Percentiles rank a stretch among this genome's conserved stretches.
phyloP scores from a whole-genome alignment of 83 land plant species.

The Picea mariana region DNA sequence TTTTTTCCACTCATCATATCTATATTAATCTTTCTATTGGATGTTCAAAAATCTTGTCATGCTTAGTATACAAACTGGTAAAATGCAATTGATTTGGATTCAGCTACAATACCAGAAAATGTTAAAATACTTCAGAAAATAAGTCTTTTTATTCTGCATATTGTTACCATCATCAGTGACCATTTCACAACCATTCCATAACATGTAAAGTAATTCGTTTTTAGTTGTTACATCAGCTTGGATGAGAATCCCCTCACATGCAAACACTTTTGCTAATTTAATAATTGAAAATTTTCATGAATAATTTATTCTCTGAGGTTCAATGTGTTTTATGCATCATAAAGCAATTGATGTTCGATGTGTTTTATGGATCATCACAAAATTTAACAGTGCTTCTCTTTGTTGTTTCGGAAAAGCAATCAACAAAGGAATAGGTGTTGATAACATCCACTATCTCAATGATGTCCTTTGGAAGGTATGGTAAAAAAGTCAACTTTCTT shows the following conservation, averaged over 20 bases:
- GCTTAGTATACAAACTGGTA: no score
- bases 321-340: background rate
- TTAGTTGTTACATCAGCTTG: background rate
- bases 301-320: background rate
- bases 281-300: background rate
- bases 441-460: conserved; percentile 97
- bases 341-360: no score
- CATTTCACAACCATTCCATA: background rate
- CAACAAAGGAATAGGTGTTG: conserved; percentile 34
- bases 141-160: no score
- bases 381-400: background rate
- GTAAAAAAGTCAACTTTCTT: background rate
- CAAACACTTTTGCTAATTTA: background rate
- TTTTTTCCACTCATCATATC: no score
- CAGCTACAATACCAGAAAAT: no score
- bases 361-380: background rate
- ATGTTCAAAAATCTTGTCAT: no score
- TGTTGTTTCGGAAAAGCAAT: conserved; percentile 59
- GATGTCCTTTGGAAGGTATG: conserved; percentile 75
- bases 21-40: no score
- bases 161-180: background rate
- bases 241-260: background rate
- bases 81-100: no score
- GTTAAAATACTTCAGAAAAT: no score
- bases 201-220: background rate